Evolutionary conservation across 768 basidiomycete genomes (phyloP), one percentile per base, ranked within the genome.

Genomic region (Phlegmacium glaucopus): DNA sequence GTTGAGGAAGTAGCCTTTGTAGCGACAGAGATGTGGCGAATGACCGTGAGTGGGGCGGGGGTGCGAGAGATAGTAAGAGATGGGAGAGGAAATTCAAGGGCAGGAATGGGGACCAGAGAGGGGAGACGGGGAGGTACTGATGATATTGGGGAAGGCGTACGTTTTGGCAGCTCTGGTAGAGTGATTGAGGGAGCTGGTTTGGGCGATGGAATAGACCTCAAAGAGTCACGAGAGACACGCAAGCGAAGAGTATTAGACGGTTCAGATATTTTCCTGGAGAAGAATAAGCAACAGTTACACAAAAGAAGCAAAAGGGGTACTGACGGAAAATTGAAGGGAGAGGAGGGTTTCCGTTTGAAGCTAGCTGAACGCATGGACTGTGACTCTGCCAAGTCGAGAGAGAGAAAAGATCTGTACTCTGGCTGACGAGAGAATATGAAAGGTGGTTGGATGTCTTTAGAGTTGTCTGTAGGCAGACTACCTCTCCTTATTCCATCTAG

Each of bases 371-470:
- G 65, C 46, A 67, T 60, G 4, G 69, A 71, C 51, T 70, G 68
- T 18, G 72, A 69, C 60, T 82, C 79, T 32, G 83, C 84, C 4
- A 84, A 73, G 61, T 87, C 85, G 45, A 87, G 76, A 29, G 79
- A 85, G 42, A 87, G 75, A 61, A 85, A 86, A 3, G 85, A 86
- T 35, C 78, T 75, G 51, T 62, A 68, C 50, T 75, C 66, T 12
- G 71, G 64, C 53, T 72, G 70, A 36, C 77, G 59, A 1, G 77
- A 76, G 48, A 77, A 72, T 58, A 78, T 78, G 57, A 78, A 70
- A 9, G 74, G 62, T 4, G 74, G 72, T 0, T 47, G 42, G 12
- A 54, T 36, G 3, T 62, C 58, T 29, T 48, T 27, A 48, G 59
- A 44, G 45, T 48, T 50, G 54, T 68, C 63, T 12, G 65, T 63